Evolutionary conservation across 129 eudicot genomes (phyloP), one percentile per base, ranked within the genome.

Genomic region (Helianthus tuberosus): DNA sequence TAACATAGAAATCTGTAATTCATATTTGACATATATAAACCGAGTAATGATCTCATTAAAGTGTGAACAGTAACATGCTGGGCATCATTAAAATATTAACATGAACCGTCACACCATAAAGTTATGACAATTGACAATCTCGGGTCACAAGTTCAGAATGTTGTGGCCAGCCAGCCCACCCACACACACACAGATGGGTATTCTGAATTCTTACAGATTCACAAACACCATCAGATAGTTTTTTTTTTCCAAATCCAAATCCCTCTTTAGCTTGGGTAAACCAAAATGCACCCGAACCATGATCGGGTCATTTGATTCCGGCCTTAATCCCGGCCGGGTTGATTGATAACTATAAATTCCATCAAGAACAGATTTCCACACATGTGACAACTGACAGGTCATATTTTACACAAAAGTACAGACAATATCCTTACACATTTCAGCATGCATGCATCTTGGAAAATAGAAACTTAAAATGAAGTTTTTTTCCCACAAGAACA

Each of bases 391-490:
- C 77, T 67, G 64, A 52, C 67, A 53, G 35, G 78, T 72, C 78
- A 79, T 64, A 78, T 64, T 71, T 79, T 72, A 79, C 78, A 79
- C 61, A 44, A 44, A 46, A 71, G 77, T 52, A 72, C 77, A 64
- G 68, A 71, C 68, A 63, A 48, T 54, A 23, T 70, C 67, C 74
- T 66, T 75, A 46, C 64, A 66, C 80, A 76, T 68, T 76, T 68
- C 17, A 53, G 43, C 48, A 39, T 63, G 43, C 48, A 39, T 63
- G 67, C 58, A 66, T 57, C 77, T 71, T 63, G 55, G 29, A 49
- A 64, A 25, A 78, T 64, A 71, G 20, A 64, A 53, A 55, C 35
- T 54, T 48, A 13, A 79, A 72, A 27, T 79, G 61, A 79, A 72
- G 36, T 72, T 69, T 75, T 54, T 64, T 55, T 43, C 47, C 68